Evolutionary conservation across 768 basidiomycete genomes (phyloP), one percentile per base, ranked within the genome.

Genomic region (Boletus rubroflammeus): DNA sequence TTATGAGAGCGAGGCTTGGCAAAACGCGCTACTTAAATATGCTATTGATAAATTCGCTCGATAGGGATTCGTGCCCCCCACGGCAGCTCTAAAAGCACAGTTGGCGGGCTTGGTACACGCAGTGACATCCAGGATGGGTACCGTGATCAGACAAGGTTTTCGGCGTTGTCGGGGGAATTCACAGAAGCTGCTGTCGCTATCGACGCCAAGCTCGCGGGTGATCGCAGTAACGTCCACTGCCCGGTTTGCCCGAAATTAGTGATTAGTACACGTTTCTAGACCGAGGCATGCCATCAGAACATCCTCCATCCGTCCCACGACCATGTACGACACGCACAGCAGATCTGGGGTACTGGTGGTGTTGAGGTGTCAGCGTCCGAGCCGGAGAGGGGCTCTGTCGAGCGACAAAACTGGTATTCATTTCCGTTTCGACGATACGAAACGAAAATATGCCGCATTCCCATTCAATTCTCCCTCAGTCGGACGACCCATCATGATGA

Each of bases 391-490:
- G 31, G 23, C 28, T 34, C 31, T 14, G 19, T 31, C 38, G 19
- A 10, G 21, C 13, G 36, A 23, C 21, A 44, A 14, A n/a, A n/a
- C n/a, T n/a, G 40, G 28, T 1, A 3, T 62, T 58, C 60, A 58
- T 61, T 51, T 58, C 55, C 60, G 56, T 44, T 29, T 42, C 43
- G 35, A 57, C 10, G 21, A 57, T 29, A 42, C 49, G 31, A 31
- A 39, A 29, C 4, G 21, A 47, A 17, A 19, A 29, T n/a, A 8
- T 25, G n/a, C n/a, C n/a, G 26, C 26, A 46, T 25, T 11, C 21
- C 51, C 57, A 44, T 40, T 45, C 36, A 47, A 48, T 48, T 29
- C 14, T 19, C 36, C 35, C 28, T 15, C n/a, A 13, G 31, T 23
- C n/a, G n/a, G n/a, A n/a, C n/a, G n/a, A n/a, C n/a, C n/a, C n/a